phyloP scores from a whole-genome alignment of 257 asterid species.

The Solanum lycopersicoides region DNA sequence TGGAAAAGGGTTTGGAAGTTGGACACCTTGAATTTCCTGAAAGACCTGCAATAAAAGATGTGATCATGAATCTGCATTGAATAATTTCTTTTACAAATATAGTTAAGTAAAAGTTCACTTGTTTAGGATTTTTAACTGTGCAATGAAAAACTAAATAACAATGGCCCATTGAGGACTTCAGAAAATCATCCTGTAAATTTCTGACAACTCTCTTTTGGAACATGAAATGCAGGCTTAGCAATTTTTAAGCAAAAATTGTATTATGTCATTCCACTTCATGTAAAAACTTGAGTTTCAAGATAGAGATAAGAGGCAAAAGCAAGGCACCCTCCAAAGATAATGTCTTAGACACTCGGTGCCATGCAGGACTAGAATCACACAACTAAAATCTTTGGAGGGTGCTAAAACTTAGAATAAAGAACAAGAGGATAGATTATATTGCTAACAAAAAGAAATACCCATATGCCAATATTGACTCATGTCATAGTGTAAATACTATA shows the following conservation, averaged over 20 bases:
- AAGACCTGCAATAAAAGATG: slow-evolving; percentile 52
- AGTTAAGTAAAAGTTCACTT: neutral
- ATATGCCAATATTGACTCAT: neutral
- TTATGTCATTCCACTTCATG: neutral
- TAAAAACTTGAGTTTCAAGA: neutral
- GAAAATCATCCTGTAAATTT: neutral
- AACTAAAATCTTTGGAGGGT: neutral
- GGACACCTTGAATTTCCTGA: slow-evolving; percentile 69
- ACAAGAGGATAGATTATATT: neutral
- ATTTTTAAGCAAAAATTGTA: neutral
- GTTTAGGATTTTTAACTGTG: neutral
- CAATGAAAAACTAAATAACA: neutral
- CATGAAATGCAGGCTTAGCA: neutral
- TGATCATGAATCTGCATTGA: slow-evolving; percentile 1
- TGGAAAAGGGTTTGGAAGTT: slow-evolving; percentile 84
- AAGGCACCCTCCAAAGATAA: neutral
- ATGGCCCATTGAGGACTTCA: neutral
- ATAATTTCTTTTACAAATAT: neutral
- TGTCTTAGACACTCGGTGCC: neutral
- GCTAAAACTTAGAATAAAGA: neutral
- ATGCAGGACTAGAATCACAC: neutral
- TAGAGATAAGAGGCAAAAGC: neutral
- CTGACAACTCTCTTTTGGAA: neutral
- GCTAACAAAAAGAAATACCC: neutral
- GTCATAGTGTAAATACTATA: neutral